Evolutionary conservation across 1,284 basidiomycete species (phyloP), one percentile per base, ranked within the genome.

Genomic region (Caloboletus inedulis): DNA sequence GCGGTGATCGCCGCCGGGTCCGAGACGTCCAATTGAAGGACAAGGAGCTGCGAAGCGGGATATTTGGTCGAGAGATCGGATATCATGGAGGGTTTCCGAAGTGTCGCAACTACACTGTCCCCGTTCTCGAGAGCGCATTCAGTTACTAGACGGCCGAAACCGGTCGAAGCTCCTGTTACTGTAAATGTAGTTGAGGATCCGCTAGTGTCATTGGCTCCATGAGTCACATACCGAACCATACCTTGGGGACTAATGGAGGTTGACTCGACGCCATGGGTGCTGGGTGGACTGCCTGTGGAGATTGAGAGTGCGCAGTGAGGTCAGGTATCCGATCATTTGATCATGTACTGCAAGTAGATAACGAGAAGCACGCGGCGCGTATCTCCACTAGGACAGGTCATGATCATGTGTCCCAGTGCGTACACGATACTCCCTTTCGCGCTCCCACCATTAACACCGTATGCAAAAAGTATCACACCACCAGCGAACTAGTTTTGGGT

Each of bases 101-200:
- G 59, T 9, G 70, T 64, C 25, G 71, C 70, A 12, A 72, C 55
- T 4, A 71, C 70, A 18, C 41, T 50, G 37, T 71, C 62, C 5
- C 70, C 71, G 14, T 53, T 49, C 27, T 53, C 57, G 39, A 72
- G 55, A 7, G 63, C 59, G 41, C 4, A 12, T 47, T 71, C 71
- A 18, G 57, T 57, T 4, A 62, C 36, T 4, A 62, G 50, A 37
- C 60, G 64, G 4, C 68, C 68, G 12, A 72, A 62, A 25, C 68
- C 69, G 3, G 56, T 57, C 8, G 70, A 71, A 25, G 62, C 53
- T 37, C 71, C 69, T n/a, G 68, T 69, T 21, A 69, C 66, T 68
- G 10, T 37, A 23, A 4, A 19, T 19, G 25, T 12, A 27, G 25
- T 47, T 48, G 41, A 52, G 47, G 33, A 37, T 37, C 27, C 1